These are phyloP conservation scores for Russula earlei DNA, from an alignment of 768 basidiomycete genomes.

Conservation along the genomic window DNA sequence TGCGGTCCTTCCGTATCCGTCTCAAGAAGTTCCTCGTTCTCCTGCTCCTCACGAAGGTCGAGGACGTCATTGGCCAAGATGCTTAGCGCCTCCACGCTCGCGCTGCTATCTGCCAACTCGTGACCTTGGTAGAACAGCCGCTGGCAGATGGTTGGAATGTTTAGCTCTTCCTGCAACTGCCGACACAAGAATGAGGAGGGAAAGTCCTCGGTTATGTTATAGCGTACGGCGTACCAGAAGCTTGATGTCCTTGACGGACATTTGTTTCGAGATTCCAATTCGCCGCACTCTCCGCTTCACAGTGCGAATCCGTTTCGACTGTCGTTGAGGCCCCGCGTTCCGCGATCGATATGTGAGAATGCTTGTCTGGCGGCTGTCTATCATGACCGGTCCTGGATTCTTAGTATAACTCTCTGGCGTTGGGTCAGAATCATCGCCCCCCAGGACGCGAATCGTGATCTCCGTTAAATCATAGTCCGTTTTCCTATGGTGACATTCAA, in stretches of 20 bases:
- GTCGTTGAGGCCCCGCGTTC: conserved; percentile 37
- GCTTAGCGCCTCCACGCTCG: conserved; percentile 42
- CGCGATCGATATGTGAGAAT: conserved; percentile 31
- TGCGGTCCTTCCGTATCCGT: conserved; percentile 35
- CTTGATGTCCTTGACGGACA: conserved; percentile 73
- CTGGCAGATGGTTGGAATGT: conserved; percentile 70
- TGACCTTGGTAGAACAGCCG: conserved; percentile 50
- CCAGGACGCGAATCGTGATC: conserved; percentile 45
- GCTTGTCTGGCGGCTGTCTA: conserved; percentile 19
- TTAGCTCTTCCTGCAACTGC: conserved; percentile 53
- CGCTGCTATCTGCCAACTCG: conserved; percentile 56
- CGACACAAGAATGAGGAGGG: background rate
- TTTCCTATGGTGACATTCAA: conserved; percentile 30
- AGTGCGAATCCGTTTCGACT: conserved; percentile 63
- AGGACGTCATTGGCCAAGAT: conserved; percentile 53
- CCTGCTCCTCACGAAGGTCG: conserved; percentile 54
- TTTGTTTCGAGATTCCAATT: conserved; percentile 51
- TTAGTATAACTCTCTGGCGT: conserved; percentile 25
- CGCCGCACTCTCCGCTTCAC: conserved; percentile 42
- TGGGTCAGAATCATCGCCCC: conserved; percentile 26
- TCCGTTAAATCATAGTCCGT: conserved; percentile 51
- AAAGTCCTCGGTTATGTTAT: background rate
- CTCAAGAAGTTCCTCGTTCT: conserved; percentile 44
- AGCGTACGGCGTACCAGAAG: conserved; percentile 40
- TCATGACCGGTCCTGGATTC: conserved; percentile 14